Conservation (phyloP, 2,329 filamentous ascomycete genomes). For the Hymenoscyphus fructigenus region DNA sequence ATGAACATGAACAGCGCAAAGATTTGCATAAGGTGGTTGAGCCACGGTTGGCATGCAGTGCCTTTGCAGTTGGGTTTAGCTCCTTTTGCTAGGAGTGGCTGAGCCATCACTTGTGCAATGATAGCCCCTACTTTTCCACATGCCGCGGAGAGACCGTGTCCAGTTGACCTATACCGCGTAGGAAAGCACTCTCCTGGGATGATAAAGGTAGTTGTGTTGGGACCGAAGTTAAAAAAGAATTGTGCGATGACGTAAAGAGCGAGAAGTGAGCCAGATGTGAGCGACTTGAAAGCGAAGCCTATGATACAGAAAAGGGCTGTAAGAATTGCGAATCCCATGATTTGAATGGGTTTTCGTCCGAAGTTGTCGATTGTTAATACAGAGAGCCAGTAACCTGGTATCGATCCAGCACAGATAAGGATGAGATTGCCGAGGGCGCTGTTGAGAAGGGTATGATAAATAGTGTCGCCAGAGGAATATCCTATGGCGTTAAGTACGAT, state of each 20-base stretch:
- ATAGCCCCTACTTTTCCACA: conserved; percentile 69
- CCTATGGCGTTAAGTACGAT: conserved; percentile 72
- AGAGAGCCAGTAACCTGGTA: conserved; percentile 79
- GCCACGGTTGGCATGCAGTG: conserved; percentile 54
- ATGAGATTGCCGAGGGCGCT: conserved; percentile 77
- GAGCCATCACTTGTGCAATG: conserved; percentile 66
- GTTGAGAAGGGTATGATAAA: conserved; percentile 70
- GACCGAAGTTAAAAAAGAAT: conserved; percentile 64
- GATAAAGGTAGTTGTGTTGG: conserved; percentile 66
- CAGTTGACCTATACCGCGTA: conserved; percentile 60
- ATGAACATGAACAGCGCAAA: conserved; percentile 79
- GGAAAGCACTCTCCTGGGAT: conserved; percentile 65
- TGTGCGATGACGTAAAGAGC: conserved; percentile 63
- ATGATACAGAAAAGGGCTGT: conserved; percentile 62
- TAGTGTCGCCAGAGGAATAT: conserved; percentile 60
- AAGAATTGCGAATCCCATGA: conserved; percentile 60
- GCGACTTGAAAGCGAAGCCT: conserved; percentile 56
- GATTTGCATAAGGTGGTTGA: conserved; percentile 73
- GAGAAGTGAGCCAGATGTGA: conserved; percentile 51
- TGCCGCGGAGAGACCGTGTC: conserved; percentile 65
- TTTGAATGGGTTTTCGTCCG: conserved; percentile 74
- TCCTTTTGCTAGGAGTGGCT: conserved; percentile 60
- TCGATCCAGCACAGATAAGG: conserved; percentile 71
- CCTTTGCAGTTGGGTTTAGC: conserved; percentile 49
- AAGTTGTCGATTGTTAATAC: conserved; percentile 71